phyloP scores from a whole-genome alignment of 208 protist genomes.

The Leishmania tropica region DNA sequence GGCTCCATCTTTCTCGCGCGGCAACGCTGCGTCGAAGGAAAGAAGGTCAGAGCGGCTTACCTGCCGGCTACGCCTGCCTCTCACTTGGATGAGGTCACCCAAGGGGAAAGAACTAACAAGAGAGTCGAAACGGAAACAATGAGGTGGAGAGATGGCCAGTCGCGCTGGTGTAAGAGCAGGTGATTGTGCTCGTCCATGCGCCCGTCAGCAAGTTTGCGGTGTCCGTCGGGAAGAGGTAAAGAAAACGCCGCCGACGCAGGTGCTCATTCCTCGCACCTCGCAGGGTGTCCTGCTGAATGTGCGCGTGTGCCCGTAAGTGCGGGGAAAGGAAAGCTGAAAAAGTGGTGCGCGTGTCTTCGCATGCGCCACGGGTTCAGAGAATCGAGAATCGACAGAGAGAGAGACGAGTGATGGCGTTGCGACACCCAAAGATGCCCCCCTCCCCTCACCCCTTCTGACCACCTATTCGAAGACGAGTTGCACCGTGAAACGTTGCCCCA shows the following conservation, averaged over 20 bases:
- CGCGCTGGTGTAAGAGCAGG: neutral
- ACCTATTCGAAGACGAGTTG: neutral
- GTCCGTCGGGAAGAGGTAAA: neutral
- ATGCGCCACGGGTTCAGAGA: too few species aligned
- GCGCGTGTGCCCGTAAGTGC: neutral
- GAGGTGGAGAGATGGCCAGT: too few species aligned
- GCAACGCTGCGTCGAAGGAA: neutral
- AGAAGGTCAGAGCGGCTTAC: neutral
- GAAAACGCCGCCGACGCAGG: neutral
- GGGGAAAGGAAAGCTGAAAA: neutral
- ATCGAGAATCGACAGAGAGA: neutral
- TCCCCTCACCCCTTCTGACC: neutral
- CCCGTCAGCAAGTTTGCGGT: neutral
- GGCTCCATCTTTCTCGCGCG: constrained; percentile 64
- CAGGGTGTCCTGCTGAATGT: neutral
- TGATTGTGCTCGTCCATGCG: neutral
- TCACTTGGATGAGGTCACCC: neutral
- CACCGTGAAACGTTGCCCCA: neutral
- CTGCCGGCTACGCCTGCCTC: neutral
- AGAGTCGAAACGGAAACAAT: neutral
- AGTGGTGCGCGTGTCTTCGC: neutral
- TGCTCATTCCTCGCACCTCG: neutral
- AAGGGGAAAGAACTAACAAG: neutral
- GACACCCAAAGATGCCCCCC: neutral
- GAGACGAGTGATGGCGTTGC: neutral